Conservation (phyloP, 2,329 filamentous ascomycete genomes). For the Nectriaceae sp. region DNA sequence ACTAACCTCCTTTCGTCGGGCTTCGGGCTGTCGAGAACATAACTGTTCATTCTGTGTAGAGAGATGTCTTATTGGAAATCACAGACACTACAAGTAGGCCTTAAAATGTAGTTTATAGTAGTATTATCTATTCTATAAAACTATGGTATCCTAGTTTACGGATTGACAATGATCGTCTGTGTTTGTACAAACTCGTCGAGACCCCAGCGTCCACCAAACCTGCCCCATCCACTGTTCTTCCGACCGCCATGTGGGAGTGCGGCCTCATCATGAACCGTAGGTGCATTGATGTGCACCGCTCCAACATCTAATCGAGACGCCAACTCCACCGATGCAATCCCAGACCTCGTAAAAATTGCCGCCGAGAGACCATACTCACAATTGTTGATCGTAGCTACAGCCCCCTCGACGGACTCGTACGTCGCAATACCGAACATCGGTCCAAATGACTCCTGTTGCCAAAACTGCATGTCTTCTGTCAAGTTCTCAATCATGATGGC, state of each 20-base stretch:
- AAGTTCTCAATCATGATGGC: constrained; percentile 22
- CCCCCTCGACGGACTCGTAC: constrained; percentile 13
- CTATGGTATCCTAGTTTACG: no score
- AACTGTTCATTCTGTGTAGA: no score
- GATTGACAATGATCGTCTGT: constrained; percentile 6
- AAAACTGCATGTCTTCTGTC: constrained; percentile 16
- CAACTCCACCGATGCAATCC: constrained; percentile 5
- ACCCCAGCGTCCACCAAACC: constrained; percentile 19
- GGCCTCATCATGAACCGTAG: constrained; percentile 23
- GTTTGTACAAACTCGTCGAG: constrained; percentile 12
- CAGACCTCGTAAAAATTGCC: constrained; percentile 13
- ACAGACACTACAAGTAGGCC: no score
- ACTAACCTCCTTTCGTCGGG: no score
- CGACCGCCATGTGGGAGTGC: constrained; percentile 24
- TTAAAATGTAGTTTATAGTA: no score
- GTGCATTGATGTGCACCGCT: constrained; percentile 23
- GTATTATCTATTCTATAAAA: no score
- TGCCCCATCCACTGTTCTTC: constrained; percentile 23
- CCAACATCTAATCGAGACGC: constrained; percentile 13
- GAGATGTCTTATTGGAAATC: no score
- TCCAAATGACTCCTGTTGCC: constrained; percentile 18
- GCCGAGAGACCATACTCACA: constrained; percentile 22
- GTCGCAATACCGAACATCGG: constrained; percentile 16
- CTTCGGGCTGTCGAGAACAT: no score
- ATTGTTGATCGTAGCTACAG: constrained; percentile 14